These are phyloP conservation scores for Malus hybrid DNA, from an alignment of 331 rosid species.

Conservation along the genomic window DNA sequence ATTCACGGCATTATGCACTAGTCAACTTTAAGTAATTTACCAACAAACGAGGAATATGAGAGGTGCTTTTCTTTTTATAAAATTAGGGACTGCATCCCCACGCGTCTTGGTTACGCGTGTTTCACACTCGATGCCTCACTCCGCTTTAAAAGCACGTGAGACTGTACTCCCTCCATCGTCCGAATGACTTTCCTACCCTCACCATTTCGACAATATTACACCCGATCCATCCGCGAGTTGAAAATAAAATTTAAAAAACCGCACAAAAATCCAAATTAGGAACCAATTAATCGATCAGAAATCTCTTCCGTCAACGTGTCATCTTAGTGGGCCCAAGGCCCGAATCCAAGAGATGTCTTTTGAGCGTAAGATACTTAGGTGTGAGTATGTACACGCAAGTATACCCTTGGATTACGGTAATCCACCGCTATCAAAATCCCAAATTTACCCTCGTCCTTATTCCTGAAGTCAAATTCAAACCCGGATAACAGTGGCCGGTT, in stretches of 20 bases:
- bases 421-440: neutral
- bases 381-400: constrained; percentile 15
- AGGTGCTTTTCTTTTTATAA: neutral
- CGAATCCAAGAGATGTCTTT: neutral
- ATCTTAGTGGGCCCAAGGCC: neutral
- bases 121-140: neutral
- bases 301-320: neutral
- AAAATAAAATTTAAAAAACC: neutral
- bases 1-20: neutral
- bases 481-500: neutral
- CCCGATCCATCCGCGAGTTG: neutral
- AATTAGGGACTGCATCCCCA: neutral
- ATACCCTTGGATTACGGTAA: neutral
- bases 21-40: neutral
- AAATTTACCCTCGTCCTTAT: neutral
- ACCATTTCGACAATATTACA: neutral
- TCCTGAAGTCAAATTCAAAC: neutral
- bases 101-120: neutral
- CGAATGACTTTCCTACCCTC: constrained; percentile 6
- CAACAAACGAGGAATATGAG: neutral
- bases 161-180: neutral
- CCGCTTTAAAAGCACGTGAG: constrained; percentile 7
- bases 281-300: neutral
- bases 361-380: constrained; percentile 16
- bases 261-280: neutral